Evolutionary conservation across 768 basidiomycete genomes (phyloP), one percentile per base, ranked within the genome.

Genomic region (Tubosaeta brunneosetosa): DNA sequence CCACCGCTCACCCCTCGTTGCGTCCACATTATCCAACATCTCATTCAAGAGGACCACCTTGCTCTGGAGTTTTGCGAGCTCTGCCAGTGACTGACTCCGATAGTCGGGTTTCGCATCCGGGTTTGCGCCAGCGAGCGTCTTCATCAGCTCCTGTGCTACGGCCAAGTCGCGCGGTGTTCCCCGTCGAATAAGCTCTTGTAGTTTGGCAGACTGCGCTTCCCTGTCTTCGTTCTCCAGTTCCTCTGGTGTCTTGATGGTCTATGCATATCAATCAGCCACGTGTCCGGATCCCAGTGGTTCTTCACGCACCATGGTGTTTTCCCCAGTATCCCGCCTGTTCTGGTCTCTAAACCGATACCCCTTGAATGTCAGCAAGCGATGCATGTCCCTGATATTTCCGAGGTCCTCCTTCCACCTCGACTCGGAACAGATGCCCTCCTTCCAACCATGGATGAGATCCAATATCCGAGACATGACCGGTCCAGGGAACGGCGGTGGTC

Each of bases 351-450:
- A 90, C 16, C 86, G 78, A 67, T 85, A 85, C 57, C 95, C 97
- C 66, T 98, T 99, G 79, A 94, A 97, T 6, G 84, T 87, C 60
- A 99, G 69, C 49, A 99, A 69, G 22, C 95, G 75, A 69, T 97
- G 91, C 97, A 99, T 99, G 72, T 99, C 97, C 59, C 95, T 72
- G 53, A 99, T 97, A 63, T 98, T 97, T 9, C 91, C 91, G 44
- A 99, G 74, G 70, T 98, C 95, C 53, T 98, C 97, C 66, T 91
- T 92, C 85, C 92, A 94, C 66, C 94, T 84, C 43, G 88, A 90
- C 31, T 89, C 86, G 0, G 75, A 65, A 64, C 95, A 98, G 42
- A 99, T 89, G 3, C 86, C 86, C 65, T 94, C 91, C 73, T 94
- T 97, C 97, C 97, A 99, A 45, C 78, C 75, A 58, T 95, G 83